Conservation (phyloP, 176 grass and related monocot species). For the Juncus effusus region DNA sequence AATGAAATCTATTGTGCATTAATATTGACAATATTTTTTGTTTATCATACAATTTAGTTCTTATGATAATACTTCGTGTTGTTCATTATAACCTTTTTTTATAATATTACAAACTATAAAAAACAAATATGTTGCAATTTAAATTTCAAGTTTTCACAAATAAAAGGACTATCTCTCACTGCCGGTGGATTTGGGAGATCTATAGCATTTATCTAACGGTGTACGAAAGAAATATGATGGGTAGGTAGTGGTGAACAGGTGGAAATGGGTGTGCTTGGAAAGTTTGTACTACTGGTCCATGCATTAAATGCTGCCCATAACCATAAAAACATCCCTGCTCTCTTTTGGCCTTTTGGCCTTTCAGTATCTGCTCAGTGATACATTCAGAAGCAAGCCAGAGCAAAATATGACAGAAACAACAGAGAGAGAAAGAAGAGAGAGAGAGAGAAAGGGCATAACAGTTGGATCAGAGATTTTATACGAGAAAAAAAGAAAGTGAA, state of each 20-base stretch:
- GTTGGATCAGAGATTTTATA: slow-evolving; percentile 25
- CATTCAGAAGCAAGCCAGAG: background rate
- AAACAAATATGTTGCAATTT: too few relatives aligned
- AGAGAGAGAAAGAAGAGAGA: background rate
- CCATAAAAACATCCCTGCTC: slow-evolving; percentile 26
- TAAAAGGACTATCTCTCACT: too few relatives aligned
- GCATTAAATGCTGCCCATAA: slow-evolving; percentile 24
- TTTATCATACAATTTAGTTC: too few relatives aligned
- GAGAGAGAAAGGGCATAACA: slow-evolving; percentile 22
- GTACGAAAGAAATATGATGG: slow-evolving; percentile 17
- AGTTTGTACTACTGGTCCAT: slow-evolving; percentile 1
- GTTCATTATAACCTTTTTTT: too few relatives aligned
- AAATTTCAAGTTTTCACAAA: too few relatives aligned
- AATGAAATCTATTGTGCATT: too few relatives aligned
- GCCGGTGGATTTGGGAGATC: background rate
- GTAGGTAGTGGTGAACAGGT: slow-evolving; percentile 20
- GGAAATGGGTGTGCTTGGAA: slow-evolving; percentile 5
- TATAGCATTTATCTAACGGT: background rate
- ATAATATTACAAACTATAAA: too few relatives aligned
- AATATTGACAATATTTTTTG: too few relatives aligned
- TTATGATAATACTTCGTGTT: too few relatives aligned
- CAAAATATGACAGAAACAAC: background rate
- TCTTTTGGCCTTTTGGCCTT: slow-evolving; percentile 24
- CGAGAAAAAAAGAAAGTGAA: slow-evolving; percentile 14
- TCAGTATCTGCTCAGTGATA: slow-evolving; percentile 3